phyloP scores from a whole-genome alignment of 805 yeast species.

The Sugiyamaella chiloensis region DNA sequence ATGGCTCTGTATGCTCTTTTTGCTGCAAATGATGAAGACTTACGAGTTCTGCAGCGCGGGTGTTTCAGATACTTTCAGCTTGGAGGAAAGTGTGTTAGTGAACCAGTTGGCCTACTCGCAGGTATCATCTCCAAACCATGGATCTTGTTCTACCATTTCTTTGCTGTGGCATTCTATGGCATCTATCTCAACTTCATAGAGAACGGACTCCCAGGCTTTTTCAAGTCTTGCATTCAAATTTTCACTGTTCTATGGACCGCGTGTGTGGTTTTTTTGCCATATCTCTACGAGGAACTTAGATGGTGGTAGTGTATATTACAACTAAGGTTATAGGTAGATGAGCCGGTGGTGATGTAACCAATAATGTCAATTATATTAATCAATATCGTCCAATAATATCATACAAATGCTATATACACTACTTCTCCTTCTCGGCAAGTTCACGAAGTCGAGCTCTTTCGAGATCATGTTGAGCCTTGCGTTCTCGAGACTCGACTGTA shows the following conservation, averaged over 20 bases:
- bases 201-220: slow-evolving; percentile 64
- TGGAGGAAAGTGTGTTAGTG: slow-evolving; percentile 76
- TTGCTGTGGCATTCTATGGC: slow-evolving; percentile 83
- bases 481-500: slow-evolving; percentile 21
- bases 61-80: slow-evolving; percentile 81
- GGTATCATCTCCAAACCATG: slow-evolving; percentile 79
- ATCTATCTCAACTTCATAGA: slow-evolving; percentile 64
- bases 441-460: slow-evolving; percentile 23
- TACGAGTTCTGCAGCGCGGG: slow-evolving; percentile 74
- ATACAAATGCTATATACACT: neutral
- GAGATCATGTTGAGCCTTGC: slow-evolving; percentile 11
- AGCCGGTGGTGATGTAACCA: too few species aligned
- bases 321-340: too few species aligned
- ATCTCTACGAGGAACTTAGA: slow-evolving; percentile 41
- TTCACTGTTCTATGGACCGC: slow-evolving; percentile 71
- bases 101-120: slow-evolving; percentile 79
- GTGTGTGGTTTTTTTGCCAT: slow-evolving; percentile 73
- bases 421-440: slow-evolving; percentile 28
- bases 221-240: slow-evolving; percentile 67
- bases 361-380: too few species aligned
- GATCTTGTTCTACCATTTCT: slow-evolving; percentile 77
- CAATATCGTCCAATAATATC: neutral
- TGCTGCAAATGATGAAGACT: slow-evolving; percentile 69
- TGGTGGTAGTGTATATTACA: slow-evolving; percentile 14
- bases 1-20: slow-evolving; percentile 86